phyloP scores from a whole-genome alignment of 306 rosid genomes.

The Potentilla sterilis region DNA sequence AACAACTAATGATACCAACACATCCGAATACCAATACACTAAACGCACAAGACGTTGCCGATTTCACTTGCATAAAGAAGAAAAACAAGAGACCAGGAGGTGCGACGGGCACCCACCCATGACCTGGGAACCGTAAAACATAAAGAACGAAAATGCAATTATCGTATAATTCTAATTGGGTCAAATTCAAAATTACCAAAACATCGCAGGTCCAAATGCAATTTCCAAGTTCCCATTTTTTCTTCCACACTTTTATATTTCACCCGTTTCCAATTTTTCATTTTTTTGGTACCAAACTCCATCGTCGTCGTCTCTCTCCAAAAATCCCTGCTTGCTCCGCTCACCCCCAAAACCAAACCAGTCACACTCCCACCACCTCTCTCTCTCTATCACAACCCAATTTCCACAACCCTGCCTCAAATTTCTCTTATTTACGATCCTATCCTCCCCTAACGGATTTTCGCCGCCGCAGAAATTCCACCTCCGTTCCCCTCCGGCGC shows the following conservation, averaged over 20 bases:
- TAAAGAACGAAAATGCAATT: too few relatives aligned
- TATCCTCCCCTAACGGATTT: constrained; percentile 14
- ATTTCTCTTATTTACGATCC: constrained; percentile 33
- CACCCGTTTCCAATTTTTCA: neutral
- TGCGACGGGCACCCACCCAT: too few relatives aligned
- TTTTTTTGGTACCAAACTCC: constrained; percentile 12
- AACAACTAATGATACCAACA: too few relatives aligned
- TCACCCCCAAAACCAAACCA: constrained; percentile 18
- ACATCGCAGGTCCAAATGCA: neutral
- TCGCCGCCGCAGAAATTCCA: constrained; percentile 20
- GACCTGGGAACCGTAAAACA: too few relatives aligned
- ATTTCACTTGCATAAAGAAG: too few relatives aligned
- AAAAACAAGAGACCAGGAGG: too few relatives aligned
- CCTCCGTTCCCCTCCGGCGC: constrained; percentile 17
- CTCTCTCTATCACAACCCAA: neutral
- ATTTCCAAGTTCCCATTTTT: neutral
- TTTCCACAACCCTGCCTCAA: constrained; percentile 10
- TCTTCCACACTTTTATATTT: constrained; percentile 11
- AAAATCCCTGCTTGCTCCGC: constrained; percentile 27
- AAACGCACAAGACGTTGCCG: too few relatives aligned
- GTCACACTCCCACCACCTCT: constrained; percentile 29
- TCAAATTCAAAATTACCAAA: neutral
- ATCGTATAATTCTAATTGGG: neutral
- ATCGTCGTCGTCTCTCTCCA: constrained; percentile 24
- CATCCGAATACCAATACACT: too few relatives aligned